A percentile compares a stretch with the other conserved stretches of the same genome.
Conservation (phyloP, 148 eudicot species). For the Arctostaphylos glauca region DNA sequence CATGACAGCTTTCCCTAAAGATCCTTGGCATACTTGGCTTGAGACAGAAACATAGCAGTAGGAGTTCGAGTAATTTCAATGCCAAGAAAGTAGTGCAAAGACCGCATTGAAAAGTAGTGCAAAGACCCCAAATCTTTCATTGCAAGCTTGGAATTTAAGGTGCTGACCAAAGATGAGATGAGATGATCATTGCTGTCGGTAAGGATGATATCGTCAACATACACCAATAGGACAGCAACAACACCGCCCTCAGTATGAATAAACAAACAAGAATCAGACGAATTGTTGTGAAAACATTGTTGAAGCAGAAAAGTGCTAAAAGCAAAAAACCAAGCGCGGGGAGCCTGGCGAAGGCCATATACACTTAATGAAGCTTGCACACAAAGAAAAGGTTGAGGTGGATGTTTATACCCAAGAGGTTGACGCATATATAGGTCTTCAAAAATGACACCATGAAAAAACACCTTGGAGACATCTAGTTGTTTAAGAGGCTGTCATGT, state of each 20-base stretch:
- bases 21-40: no score
- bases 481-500: background rate
- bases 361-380: background rate
- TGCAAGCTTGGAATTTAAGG: background rate
- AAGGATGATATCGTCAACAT: background rate
- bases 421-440: background rate
- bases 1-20: no score
- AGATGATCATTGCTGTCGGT: background rate
- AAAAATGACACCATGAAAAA: background rate
- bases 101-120: slow-evolving; percentile 11
- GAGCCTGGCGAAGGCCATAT: slow-evolving; percentile 6
- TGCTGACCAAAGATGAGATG: no score
- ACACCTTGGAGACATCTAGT: background rate
- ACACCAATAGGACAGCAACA: background rate
- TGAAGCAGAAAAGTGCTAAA: no score
- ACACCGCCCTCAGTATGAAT: background rate
- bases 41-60: no score
- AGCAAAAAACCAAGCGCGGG: background rate
- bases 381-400: background rate
- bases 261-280: background rate
- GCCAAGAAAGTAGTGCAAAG: background rate
- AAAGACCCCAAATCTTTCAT: background rate
- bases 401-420: background rate
- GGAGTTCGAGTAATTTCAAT: background rate
- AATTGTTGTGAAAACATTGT: background rate